Evolutionary conservation across 768 basidiomycete genomes (phyloP).

Genomic region (Leucocoprinus leucothites): DNA sequence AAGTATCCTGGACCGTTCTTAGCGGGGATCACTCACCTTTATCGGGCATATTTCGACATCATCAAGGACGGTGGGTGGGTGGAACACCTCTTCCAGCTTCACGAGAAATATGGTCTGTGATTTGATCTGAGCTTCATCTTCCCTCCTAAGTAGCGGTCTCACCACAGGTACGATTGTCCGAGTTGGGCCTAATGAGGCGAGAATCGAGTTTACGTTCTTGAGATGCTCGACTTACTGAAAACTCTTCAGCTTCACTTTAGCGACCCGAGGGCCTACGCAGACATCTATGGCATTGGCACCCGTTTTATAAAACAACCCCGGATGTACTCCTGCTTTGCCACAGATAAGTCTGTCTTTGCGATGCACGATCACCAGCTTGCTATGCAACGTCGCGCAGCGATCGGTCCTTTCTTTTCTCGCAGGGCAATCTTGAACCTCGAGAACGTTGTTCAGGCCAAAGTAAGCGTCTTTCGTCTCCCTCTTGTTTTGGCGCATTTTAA

Average conservation of each 20-base stretch:
- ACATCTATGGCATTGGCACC: constrained; percentile 37
- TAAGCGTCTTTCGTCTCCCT: constrained; percentile 12
- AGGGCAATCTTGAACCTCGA: constrained; percentile 36
- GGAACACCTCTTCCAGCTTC: constrained; percentile 32
- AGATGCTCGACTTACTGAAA: background rate
- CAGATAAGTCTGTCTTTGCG: constrained; percentile 34
- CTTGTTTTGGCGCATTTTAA: background rate
- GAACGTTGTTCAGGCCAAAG: constrained; percentile 30
- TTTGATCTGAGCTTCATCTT: background rate
- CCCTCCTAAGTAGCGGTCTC: background rate
- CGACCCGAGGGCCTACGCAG: constrained; percentile 34
- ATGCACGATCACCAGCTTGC: constrained; percentile 32
- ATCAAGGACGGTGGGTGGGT: constrained; percentile 35
- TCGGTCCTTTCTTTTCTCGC: constrained; percentile 38
- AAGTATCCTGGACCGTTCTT: constrained; percentile 31
- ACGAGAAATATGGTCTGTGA: constrained; percentile 32
- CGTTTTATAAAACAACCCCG: constrained; percentile 32
- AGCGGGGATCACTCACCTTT: constrained; percentile 30
- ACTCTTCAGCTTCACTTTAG: constrained; percentile 38
- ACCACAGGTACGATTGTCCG: constrained; percentile 34
- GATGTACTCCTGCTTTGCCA: constrained; percentile 36
- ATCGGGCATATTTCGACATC: constrained; percentile 32
- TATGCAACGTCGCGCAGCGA: constrained; percentile 29
- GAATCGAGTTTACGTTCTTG: constrained; percentile 2
- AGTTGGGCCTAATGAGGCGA: constrained; percentile 37